A percentile compares a stretch with the other conserved stretches of the same genome.
These are phyloP conservation scores for Fusarium mexicanum DNA, from an alignment of 2,329 filamentous ascomycete species.

Conservation along the genomic window DNA sequence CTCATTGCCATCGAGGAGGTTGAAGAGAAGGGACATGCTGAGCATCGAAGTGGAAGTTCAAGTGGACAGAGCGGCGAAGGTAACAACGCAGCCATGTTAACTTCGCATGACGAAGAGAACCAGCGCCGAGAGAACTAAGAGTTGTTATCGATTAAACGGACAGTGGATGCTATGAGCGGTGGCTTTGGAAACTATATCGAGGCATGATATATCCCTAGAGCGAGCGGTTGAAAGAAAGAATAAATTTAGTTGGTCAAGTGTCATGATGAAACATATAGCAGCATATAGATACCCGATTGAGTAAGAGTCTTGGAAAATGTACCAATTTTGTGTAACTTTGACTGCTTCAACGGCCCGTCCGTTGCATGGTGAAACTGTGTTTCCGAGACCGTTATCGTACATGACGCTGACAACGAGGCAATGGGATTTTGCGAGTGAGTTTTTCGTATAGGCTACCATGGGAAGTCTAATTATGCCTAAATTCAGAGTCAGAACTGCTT, in stretches of 20 bases:
- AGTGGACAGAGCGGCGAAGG: slow-evolving; percentile 38
- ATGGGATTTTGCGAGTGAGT: not conserved
- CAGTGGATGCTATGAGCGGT: not conserved
- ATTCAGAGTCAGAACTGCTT: not conserved
- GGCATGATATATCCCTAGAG: slow-evolving; percentile 2
- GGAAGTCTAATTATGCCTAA: not conserved
- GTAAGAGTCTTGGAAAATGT: not conserved
- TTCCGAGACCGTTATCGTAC: not conserved
- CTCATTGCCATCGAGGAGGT: slow-evolving; percentile 58
- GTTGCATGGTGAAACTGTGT: slow-evolving; percentile 5
- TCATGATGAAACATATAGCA: slow-evolving; percentile 7
- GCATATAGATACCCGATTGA: slow-evolving; percentile 26
- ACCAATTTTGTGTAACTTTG: not conserved
- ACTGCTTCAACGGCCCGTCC: not conserved
- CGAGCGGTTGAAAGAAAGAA: not conserved
- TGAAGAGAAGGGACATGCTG: slow-evolving; percentile 49
- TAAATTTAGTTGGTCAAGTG: not conserved
- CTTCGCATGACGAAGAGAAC: slow-evolving; percentile 48
- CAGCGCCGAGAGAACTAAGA: slow-evolving; percentile 38
- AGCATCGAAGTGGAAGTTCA: slow-evolving; percentile 43
- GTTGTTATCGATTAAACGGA: not conserved
- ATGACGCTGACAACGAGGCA: not conserved
- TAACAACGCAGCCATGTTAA: slow-evolving; percentile 43
- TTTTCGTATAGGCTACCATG: not conserved
- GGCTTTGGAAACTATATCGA: not conserved